Percentiles rank a stretch among this genome's conserved stretches.
phyloP scores from a whole-genome alignment of 2,329 filamentous ascomycete species.

The Alternaria postmessia region DNA sequence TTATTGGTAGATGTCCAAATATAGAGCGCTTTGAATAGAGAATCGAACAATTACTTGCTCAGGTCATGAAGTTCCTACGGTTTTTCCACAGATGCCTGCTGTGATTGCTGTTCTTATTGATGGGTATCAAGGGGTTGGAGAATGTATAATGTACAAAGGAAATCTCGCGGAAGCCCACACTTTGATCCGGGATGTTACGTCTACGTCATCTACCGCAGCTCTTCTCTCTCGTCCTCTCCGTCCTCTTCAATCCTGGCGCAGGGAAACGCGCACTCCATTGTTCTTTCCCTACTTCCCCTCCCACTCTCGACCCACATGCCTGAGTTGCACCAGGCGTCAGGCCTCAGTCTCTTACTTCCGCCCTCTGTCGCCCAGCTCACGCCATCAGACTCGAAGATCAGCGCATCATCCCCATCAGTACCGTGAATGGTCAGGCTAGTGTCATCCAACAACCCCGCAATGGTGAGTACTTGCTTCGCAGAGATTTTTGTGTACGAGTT shows the following conservation, averaged over 20 bases:
- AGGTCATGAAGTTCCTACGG: too few species aligned
- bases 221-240: constrained; percentile 10
- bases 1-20: too few species aligned
- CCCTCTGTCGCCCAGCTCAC: constrained; percentile 13
- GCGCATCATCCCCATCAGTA: constrained; percentile 4
- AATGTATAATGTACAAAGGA: background rate
- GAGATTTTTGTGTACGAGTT: constrained; percentile 26
- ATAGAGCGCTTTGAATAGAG: background rate
- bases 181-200: background rate
- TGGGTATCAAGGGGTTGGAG: background rate
- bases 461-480: constrained; percentile 5
- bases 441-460: constrained; percentile 23
- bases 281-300: constrained; percentile 18
- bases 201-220: constrained; percentile 8
- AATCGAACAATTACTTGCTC: background rate
- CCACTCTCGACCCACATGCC: constrained; percentile 16
- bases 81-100: background rate
- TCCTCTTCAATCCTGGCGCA: constrained; percentile 17
- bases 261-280: constrained; percentile 23
- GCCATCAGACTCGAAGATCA: constrained; percentile 16
- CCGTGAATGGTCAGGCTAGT: constrained; percentile 16
- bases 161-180: background rate
- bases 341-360: background rate
- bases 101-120: background rate
- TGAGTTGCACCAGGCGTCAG: constrained; percentile 15